Base-by-base conservation (phyloP, 805 yeast species). In the Wickerhamiella parazyma region DNA sequence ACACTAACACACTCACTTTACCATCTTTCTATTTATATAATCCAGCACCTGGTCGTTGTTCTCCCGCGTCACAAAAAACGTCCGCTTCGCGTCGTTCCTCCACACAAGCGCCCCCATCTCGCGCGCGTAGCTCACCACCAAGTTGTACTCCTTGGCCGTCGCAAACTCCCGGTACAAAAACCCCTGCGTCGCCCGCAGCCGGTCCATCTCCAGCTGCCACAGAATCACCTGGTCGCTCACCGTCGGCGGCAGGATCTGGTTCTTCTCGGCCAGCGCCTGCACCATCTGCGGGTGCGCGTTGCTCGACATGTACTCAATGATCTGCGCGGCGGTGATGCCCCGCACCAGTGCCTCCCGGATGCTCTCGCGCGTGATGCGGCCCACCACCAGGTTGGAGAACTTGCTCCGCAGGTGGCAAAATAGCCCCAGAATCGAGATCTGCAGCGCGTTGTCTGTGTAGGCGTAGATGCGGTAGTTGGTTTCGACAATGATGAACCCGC, bases 201-300 rank as follows among this genome's bases (percentile, higher is more conserved):
- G 73, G 60, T 91, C 97, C 64, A 87, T 63, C 59, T 91, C 99
- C 48, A 91, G 67, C 65, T 91, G 97, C 99, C 99, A 91, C 42
- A 91, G 68, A 57, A 78, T 79, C 53, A 91, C 83, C 60, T 91
- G 99, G 62, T 91, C 99, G 1, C 84, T 82, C n/a, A 91, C 94
- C 0, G 95, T 91, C 0, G 97, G 95, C 3, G 97, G 97, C 10
- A 91, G 78, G 78, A 46, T 76, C 54, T 49, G 71, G 58, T 51
- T 76, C 72, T 49, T 71, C 11, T 64, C 65, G 5, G 65, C 58
- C 14, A 20, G 19, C 22, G 79, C 69, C 24, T 21, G 24, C 44
- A 76, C 65, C 91, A 89, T 81, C 58, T 86, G 94, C 2, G 93
- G 82, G 63, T 89, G 97, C 0, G 96, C 95, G 66, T 91, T 95